These are phyloP conservation scores for Malassezia nana DNA, from an alignment of 1,284 basidiomycete genomes.

Conservation along the genomic window DNA sequence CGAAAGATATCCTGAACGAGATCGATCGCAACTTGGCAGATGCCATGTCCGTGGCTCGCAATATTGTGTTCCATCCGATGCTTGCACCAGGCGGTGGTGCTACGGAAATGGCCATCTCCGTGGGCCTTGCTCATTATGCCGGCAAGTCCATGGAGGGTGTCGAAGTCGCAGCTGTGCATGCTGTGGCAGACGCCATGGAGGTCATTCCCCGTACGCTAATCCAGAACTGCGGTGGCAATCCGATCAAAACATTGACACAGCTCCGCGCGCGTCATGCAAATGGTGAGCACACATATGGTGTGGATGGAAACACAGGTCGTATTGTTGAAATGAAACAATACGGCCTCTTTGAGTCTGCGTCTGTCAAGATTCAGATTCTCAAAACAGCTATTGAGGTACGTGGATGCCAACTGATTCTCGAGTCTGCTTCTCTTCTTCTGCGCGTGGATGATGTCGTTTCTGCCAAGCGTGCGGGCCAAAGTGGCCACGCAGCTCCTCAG, in stretches of 20 bases:
- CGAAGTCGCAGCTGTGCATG: conserved; percentile 78
- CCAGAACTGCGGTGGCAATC: conserved; percentile 91
- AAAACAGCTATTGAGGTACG: conserved; percentile 84
- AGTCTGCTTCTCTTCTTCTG: conserved; percentile 81
- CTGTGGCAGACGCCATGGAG: conserved; percentile 91
- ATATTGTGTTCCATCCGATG: conserved; percentile 87
- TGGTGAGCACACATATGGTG: conserved; percentile 79
- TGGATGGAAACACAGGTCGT: conserved; percentile 89
- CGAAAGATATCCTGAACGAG: conserved; percentile 95
- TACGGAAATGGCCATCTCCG: conserved; percentile 93
- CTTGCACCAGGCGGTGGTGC: conserved; percentile 91
- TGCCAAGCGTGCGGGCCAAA: conserved; percentile 51
- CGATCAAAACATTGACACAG: conserved; percentile 82
- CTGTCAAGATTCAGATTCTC: conserved; percentile 92
- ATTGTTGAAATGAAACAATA: conserved; percentile 90
- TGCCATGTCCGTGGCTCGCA: conserved; percentile 92
- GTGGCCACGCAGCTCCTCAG: background rate
- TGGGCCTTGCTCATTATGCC: conserved; percentile 75
- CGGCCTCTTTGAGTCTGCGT: conserved; percentile 85
- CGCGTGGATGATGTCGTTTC: conserved; percentile 91
- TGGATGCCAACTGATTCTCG: conserved; percentile 96
- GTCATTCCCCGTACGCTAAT: conserved; percentile 91
- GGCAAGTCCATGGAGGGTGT: conserved; percentile 60
- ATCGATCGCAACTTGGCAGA: conserved; percentile 95
- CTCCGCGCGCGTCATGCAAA: conserved; percentile 81